Evolutionary conservation across 768 basidiomycete genomes (phyloP).

Genomic region (Cubamyces sp.): DNA sequence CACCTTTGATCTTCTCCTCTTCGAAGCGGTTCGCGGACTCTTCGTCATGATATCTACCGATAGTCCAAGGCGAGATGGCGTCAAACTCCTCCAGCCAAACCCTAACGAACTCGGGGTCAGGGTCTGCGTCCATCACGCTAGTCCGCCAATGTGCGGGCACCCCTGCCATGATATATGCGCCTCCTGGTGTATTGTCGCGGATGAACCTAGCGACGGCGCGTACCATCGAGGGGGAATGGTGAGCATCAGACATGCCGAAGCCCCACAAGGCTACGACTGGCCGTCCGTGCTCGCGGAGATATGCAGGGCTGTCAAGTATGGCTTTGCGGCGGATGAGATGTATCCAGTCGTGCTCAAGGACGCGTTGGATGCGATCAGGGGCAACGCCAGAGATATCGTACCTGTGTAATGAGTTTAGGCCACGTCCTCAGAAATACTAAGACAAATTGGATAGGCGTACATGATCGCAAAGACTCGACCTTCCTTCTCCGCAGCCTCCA

Average conservation of each 20-base stretch:
- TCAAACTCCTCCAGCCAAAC: conserved; percentile 82
- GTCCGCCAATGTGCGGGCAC: conserved; percentile 78
- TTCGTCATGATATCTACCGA: conserved; percentile 68
- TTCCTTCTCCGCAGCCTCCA: conserved; percentile 78
- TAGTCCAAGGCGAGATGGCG: conserved; percentile 82
- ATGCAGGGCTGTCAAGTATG: conserved; percentile 71
- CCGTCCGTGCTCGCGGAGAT: conserved; percentile 68
- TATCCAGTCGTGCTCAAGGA: conserved; percentile 73
- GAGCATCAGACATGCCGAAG: conserved; percentile 65
- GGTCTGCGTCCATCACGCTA: conserved; percentile 68
- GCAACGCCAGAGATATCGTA: conserved; percentile 85
- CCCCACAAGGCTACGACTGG: conserved; percentile 82
- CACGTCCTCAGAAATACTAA: neutral
- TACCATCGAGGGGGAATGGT: conserved; percentile 65
- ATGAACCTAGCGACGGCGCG: conserved; percentile 59
- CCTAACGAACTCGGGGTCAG: conserved; percentile 62
- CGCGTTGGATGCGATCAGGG: conserved; percentile 63
- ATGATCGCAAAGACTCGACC: conserved; percentile 85
- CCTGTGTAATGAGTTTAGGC: conserved; percentile 46
- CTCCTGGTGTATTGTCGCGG: conserved; percentile 66
- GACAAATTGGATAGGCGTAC: conserved; percentile 45
- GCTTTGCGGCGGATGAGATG: conserved; percentile 67
- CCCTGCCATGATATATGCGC: conserved; percentile 75
- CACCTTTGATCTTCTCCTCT: conserved; percentile 62
- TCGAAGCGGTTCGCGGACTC: conserved; percentile 67